A percentile compares a stretch with the other conserved stretches of the same genome.
Evolutionary conservation across 2,329 filamentous ascomycete genomes (phyloP).

Genomic region (Fusarium sp.): DNA sequence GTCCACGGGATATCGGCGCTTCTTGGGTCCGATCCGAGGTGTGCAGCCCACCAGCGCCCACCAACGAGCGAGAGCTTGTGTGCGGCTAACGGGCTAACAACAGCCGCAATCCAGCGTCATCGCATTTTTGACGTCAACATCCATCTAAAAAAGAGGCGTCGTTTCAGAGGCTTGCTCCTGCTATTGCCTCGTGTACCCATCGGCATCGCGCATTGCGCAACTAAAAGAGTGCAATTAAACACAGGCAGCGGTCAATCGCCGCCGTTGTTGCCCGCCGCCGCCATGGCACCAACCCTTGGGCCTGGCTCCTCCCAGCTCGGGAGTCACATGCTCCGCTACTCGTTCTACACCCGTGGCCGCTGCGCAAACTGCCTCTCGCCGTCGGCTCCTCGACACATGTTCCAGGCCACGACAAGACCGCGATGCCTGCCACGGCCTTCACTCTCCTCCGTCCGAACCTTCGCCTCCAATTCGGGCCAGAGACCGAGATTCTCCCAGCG

Average conservation of each 20-base stretch:
- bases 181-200: conserved; percentile 14
- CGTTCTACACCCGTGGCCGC: conserved; percentile 48
- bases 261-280: conserved; percentile 32
- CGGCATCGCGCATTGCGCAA: conserved; percentile 12
- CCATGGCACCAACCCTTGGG: conserved; percentile 54
- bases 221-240: conserved; percentile 19
- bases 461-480: conserved; percentile 58
- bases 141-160: conserved; percentile 35
- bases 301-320: conserved; percentile 54
- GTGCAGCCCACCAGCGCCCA: conserved; percentile 23
- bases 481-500: conserved; percentile 67
- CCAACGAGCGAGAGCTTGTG: conserved; percentile 28
- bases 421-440: conserved; percentile 46
- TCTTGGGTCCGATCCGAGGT: conserved; percentile 37
- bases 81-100: conserved; percentile 41
- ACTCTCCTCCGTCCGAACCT: conserved; percentile 49
- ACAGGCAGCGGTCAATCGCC: conserved; percentile 36
- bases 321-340: conserved; percentile 52
- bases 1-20: conserved; percentile 40
- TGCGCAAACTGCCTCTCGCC: conserved; percentile 48
- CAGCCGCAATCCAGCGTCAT: conserved; percentile 47
- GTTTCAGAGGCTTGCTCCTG: conserved; percentile 16
- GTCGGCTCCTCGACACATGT: conserved; percentile 42
- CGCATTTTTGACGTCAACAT: conserved; percentile 45
- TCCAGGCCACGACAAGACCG: conserved; percentile 44